Evolutionary conservation across 306 rosid genomes (phyloP), one percentile per base, ranked within the genome.

Genomic region (Cicer bijugum): DNA sequence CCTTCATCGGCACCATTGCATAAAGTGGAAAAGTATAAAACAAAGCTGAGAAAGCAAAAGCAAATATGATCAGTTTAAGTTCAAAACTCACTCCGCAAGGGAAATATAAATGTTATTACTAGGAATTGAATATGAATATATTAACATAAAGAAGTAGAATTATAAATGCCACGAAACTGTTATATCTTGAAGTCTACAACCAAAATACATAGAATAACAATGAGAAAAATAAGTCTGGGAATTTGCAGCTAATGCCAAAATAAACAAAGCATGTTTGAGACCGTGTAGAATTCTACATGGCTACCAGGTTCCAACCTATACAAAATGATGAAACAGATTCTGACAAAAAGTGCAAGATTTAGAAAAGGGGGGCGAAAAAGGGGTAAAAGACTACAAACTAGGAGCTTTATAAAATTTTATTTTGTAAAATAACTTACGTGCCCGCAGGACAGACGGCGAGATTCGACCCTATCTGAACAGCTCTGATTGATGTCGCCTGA

Each of bases 391-490:
- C 56, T 61, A 35, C 45, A 75, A 14, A 57, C 10, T 43, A 50
- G 33, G 51, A 71, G 42, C 33, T 51, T 37, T 38, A 39, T 42
- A 8, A 8, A 60, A 12, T 28, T 16, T 68, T n/a, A 23, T 61
- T 46, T 14, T 28, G 81, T 5, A 7, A 74, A 43, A 67, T 15
- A 74, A 83, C 99, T 88, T 87, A 94, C 96, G 83, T 88, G 85
- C 88, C 91, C 0, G 23, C 79, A 2, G 99, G 99, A 87, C 97
- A 91, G 80, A 89, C 85, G 16, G 88, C 96, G 81, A 88, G 83
- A 66, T 88, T 84, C 5, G 95, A 78, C 78, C 90, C 96, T 73
- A 91, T 72, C 87, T 94, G 99, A 72, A 94, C 83, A 83, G 86
- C 90, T 74, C 92, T 85, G 80, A 94, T 47, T 69, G 97, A 86